A percentile compares a stretch with the other conserved stretches of the same genome.
Conservation (phyloP, 352 stramenopile genomes). For the Elongisporangium senticosum region DNA sequence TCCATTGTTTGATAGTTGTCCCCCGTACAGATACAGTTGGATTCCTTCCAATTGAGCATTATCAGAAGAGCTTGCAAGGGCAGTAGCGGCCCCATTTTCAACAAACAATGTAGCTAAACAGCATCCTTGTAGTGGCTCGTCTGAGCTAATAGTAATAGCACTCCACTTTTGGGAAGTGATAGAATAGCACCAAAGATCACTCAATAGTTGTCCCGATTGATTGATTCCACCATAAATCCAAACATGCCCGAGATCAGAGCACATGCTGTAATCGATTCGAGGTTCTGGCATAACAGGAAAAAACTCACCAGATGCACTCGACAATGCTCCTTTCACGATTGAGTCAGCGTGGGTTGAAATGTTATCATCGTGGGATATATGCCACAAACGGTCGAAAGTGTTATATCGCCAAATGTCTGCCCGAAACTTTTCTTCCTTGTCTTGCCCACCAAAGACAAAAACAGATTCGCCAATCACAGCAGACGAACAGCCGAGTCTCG, state of each 20-base stretch:
- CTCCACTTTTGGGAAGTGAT: conserved; percentile 63
- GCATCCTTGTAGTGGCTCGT: conserved; percentile 41
- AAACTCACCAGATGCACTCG: conserved; percentile 27
- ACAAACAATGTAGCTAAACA: conserved; percentile 39
- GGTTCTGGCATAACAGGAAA: conserved; percentile 40
- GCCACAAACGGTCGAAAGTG: conserved; percentile 83
- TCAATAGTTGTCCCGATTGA: conserved; percentile 36
- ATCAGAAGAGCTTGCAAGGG: conserved; percentile 31
- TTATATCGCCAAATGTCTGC: conserved; percentile 85
- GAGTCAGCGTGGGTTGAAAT: conserved; percentile 31
- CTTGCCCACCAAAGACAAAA: conserved; percentile 76
- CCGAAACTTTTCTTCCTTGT: conserved; percentile 72
- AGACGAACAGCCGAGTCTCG: conserved; percentile 56
- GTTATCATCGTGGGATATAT: conserved; percentile 81
- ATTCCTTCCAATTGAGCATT: conserved; percentile 16
- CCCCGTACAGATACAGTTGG: conserved; percentile 43
- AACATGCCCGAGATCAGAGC: conserved; percentile 70
- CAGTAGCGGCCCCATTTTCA: conserved; percentile 38
- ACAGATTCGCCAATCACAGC: conserved; percentile 78
- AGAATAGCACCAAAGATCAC: conserved; percentile 79
- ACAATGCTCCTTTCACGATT: conserved; percentile 3
- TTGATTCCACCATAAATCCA: conserved; percentile 72
- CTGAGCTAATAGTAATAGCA: conserved; percentile 38
- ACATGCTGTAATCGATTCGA: conserved; percentile 66
- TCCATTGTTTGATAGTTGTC: conserved; percentile 22